These are phyloP conservation scores for Starmerella stellata DNA, from an alignment of 805 yeast species.

Conservation along the genomic window DNA sequence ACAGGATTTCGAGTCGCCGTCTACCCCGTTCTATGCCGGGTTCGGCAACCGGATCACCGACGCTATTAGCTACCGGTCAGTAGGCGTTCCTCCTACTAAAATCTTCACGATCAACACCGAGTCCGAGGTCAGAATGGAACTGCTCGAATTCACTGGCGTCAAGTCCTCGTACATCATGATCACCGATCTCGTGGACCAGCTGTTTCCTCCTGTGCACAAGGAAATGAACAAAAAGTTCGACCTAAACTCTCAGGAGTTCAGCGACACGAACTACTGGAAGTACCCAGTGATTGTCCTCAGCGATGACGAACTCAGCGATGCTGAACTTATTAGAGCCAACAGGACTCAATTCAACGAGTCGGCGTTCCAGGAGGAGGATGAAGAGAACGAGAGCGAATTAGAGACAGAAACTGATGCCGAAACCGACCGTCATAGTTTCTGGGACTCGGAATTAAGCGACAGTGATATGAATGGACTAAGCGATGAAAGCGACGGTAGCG, in stretches of 20 bases:
- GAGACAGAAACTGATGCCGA: no score
- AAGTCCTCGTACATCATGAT: constrained; percentile 73
- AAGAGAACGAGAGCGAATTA: no score
- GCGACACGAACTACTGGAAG: constrained; percentile 86
- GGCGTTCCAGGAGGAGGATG: no score
- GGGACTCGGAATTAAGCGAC: no score
- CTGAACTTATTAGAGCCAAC: no score
- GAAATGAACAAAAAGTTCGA: constrained; percentile 19
- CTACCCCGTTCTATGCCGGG: constrained; percentile 89
- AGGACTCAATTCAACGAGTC: no score
- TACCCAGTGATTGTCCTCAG: constrained; percentile 45
- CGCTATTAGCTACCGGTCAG: constrained; percentile 84
- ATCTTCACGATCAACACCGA: constrained; percentile 91
- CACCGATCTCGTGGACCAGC: constrained; percentile 88
- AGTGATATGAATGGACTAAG: no score
- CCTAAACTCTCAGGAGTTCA: constrained; percentile 32
- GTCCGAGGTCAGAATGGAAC: constrained; percentile 94
- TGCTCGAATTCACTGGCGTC: constrained; percentile 83
- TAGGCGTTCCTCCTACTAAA: constrained; percentile 81
- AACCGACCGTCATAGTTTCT: no score
- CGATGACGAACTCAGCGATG: constrained; percentile 16
- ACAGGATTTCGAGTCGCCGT: constrained; percentile 20
- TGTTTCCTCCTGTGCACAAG: constrained; percentile 63
- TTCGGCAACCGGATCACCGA: constrained; percentile 94
- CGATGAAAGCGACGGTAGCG: no score